Base-by-base conservation (phyloP, 441 rosid species). In the Gossypium gossypioides region DNA sequence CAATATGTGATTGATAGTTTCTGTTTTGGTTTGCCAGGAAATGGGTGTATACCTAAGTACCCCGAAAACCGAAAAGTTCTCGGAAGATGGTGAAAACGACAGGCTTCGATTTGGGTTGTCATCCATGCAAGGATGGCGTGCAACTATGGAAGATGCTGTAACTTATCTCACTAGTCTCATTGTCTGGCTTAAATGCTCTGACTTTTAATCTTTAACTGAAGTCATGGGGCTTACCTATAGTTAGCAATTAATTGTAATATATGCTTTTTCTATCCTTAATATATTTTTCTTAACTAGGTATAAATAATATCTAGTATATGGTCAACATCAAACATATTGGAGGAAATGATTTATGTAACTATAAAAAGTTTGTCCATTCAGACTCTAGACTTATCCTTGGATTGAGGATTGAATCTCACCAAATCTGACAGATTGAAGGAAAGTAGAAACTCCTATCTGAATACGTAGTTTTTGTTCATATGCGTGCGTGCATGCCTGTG, bases 131-230 rank as follows among this genome's bases (percentile, higher is more conserved):
- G 89, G 91, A 9, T 87, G 92, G 92, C 88, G 90, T 22, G 62
- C 86, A 29, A 83, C 84, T 66, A 88, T 88, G 90, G 92, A 88
- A 83, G 92, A 88, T 73, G 90, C 92, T 61, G 92, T 88, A 65
- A 81, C 87, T 80, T 24, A 37, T 29, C 29, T 21, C 24, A 2
- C 10, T 18, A 64, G 8, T 62, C 40, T 50, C 12, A 13, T 73
- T 61, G 3, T 51, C 54, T 37, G 2, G 54, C 62, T 51, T 48
- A 29, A 40, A 32, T 12, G 25, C 13, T 8, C 37, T n/a, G 1
- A n/a, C 25, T 42, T 22, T 21, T 32, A 34, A 61, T 61, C 12
- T 0, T 40, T 21, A 42, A 21, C 10, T 21, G 18, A 21, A 42
- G 16, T 12, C 16, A 63, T 5, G 48, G 25, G 50, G 9, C n/a